Percentiles rank a stretch among this genome's conserved stretches.
phyloP scores from a whole-genome alignment of 2,329 filamentous ascomycete genomes.

The Chaetomiaceae sp. region DNA sequence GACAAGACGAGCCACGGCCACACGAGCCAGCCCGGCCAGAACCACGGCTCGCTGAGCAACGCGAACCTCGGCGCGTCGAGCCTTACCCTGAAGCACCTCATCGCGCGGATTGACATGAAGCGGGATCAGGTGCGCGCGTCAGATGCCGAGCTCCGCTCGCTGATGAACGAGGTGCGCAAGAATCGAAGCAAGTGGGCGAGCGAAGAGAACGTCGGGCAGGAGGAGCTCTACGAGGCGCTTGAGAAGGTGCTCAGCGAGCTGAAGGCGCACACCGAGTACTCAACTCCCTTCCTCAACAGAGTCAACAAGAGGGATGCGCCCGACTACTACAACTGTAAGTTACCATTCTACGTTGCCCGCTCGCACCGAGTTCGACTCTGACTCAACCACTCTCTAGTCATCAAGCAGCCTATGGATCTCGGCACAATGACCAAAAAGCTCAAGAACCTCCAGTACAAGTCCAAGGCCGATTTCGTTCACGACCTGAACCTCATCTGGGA shows the following conservation, averaged over 20 bases:
- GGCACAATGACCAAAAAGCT: conserved; percentile 98
- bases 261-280: conserved; percentile 95
- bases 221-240: conserved; percentile 92
- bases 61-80: conserved; percentile 94
- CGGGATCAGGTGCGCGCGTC: conserved; percentile 84
- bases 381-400: conserved; percentile 47
- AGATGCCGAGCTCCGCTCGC: conserved; percentile 80
- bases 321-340: conserved; percentile 85
- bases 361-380: neutral
- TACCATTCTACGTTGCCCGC: neutral
- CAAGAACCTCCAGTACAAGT: conserved; percentile 71
- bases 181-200: conserved; percentile 98
- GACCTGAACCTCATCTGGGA: conserved; percentile 95
- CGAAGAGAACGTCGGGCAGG: conserved; percentile 94
- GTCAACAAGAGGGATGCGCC: conserved; percentile 97
- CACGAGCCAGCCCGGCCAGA: conserved; percentile 48
- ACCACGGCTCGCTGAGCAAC: conserved; percentile 84
- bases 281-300: conserved; percentile 85
- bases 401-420: conserved; percentile 96
- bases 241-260: conserved; percentile 97
- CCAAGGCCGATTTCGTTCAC: conserved; percentile 88
- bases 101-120: conserved; percentile 90
- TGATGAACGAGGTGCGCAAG: conserved; percentile 97
- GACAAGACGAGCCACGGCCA: conserved; percentile 56
- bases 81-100: conserved; percentile 92